Evolutionary conservation across 345 rosid genomes (phyloP).

Genomic region (Dipteronia sinensis): DNA sequence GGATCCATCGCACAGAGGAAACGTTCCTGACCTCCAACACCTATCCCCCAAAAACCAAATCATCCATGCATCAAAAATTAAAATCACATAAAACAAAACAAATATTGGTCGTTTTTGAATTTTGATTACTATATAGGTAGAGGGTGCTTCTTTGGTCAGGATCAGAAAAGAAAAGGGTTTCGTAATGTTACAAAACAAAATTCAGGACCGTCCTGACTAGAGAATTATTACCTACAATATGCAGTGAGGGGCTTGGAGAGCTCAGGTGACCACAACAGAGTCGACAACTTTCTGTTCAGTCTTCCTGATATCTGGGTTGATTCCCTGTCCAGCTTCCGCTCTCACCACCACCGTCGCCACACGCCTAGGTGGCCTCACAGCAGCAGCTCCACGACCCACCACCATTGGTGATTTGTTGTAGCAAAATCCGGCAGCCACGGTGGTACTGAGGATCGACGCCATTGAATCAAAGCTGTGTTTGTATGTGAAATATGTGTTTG

Average conservation of each 20-base stretch:
- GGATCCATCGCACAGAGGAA: conserved; percentile 87
- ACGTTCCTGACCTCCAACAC: conserved; percentile 94
- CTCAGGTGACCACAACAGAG: conserved; percentile 65
- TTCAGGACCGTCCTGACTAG: no score
- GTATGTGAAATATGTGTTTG: neutral
- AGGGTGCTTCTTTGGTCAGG: no score
- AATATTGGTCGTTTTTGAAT: neutral
- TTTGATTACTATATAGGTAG: neutral
- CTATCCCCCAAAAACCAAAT: conserved; percentile 32
- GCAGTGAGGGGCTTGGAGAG: conserved; percentile 83
- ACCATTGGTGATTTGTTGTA: conserved; percentile 27
- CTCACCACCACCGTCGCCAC: conserved; percentile 47
- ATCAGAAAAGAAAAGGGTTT: no score
- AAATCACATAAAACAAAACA: neutral
- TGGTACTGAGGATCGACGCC: conserved; percentile 36
- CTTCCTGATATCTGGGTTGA: conserved; percentile 82
- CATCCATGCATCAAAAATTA: neutral
- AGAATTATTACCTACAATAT: conserved; percentile 66
- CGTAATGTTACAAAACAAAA: no score
- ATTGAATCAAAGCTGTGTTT: conserved; percentile 15
- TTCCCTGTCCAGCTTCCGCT: conserved; percentile 59
- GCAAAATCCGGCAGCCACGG: conserved; percentile 28
- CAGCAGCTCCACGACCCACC: conserved; percentile 15
- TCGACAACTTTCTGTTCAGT: conserved; percentile 88
- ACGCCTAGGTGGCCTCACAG: conserved; percentile 33